A percentile compares a stretch with the other conserved stretches of the same genome.
These are phyloP conservation scores for Alternaria sp. DNA, from an alignment of 2,329 filamentous ascomycete species.

Conservation along the genomic window DNA sequence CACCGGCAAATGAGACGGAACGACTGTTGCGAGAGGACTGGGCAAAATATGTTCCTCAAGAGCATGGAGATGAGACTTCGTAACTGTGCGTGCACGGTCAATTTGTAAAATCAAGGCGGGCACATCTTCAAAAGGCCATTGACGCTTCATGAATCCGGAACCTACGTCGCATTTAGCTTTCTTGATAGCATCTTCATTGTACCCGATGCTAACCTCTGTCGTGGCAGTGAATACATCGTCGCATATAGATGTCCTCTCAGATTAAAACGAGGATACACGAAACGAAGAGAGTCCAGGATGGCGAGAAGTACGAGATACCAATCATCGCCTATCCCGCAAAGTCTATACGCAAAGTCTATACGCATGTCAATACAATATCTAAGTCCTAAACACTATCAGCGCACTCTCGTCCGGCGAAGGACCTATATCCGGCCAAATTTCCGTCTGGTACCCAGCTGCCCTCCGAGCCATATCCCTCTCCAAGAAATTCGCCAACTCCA, in stretches of 20 bases:
- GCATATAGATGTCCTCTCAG: not conserved
- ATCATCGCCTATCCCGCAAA: not conserved
- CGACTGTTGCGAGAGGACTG: not conserved
- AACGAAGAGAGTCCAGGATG: not conserved
- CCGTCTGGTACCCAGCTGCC: not conserved
- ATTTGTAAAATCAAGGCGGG: fast-evolving
- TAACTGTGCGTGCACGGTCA: not conserved
- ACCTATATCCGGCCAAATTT: not conserved
- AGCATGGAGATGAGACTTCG: not conserved
- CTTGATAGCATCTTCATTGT: not conserved
- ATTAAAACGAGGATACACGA: not conserved
- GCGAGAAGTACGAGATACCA: not conserved
- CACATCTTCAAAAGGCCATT: not conserved
- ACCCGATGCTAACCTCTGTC: not conserved
- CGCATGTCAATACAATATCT: not conserved
- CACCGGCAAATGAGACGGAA: not conserved
- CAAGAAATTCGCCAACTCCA: not conserved
- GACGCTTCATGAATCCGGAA: not conserved
- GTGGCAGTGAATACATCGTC: not conserved
- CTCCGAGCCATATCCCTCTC: not conserved
- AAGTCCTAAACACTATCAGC: not conserved
- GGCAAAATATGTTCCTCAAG: not conserved
- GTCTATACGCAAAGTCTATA: not conserved
- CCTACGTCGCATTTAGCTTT: not conserved
- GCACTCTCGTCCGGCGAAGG: not conserved